Evolutionary conservation across 2,329 filamentous ascomycete species (phyloP), one percentile per base, ranked within the genome.

Genomic region (Geosmithia morbida): DNA sequence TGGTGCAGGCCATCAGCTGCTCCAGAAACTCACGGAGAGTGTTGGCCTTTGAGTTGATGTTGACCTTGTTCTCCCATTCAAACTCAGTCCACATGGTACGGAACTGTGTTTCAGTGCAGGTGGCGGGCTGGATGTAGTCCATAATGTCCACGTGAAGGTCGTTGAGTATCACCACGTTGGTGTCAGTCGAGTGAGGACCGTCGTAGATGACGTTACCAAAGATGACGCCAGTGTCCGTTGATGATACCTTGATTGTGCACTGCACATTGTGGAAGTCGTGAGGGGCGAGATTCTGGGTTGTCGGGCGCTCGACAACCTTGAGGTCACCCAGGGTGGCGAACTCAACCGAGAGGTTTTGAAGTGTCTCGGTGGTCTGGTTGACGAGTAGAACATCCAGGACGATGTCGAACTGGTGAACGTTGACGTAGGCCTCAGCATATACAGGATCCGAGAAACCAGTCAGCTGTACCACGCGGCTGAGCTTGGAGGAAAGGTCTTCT

Each of bases 81-180:
- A 98, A 98, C 62, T 98, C 92, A 39, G 92, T 98, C 92, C 92
- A 98, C 92, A 98, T 98, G n/a, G 87, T 94, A 50, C 92, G 81
- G 81, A 98, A 98, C 60, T 97, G 88, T 11, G 90, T 96, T 72
- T 98, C 92, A 4, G 87, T 92, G 73, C 92, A 98, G 16, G 88
- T 83, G 7, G 90, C 90, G 1, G 92, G 92, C 62, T 97, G 90
- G 59, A 98, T 98, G 69, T 98, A 98, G 68, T 98, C 92, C 92
- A 98, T 98, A 54, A 98, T 96, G 61, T 98, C 92, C 49, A 97
- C 90, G 59, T 98, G 92, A 29, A 98, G 81, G 62, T 98, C 92
- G 61, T 97, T 97, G 47, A 98, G 76, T 55, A 98, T 98, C 48
- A 98, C 92, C 8, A 98, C 92, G 55, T 95, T 94, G 48, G 86